A percentile compares a stretch with the other conserved stretches of the same genome.
Conservation (phyloP, 495 filamentous ascomycete genomes). For the Podospora pseudocomata region DNA sequence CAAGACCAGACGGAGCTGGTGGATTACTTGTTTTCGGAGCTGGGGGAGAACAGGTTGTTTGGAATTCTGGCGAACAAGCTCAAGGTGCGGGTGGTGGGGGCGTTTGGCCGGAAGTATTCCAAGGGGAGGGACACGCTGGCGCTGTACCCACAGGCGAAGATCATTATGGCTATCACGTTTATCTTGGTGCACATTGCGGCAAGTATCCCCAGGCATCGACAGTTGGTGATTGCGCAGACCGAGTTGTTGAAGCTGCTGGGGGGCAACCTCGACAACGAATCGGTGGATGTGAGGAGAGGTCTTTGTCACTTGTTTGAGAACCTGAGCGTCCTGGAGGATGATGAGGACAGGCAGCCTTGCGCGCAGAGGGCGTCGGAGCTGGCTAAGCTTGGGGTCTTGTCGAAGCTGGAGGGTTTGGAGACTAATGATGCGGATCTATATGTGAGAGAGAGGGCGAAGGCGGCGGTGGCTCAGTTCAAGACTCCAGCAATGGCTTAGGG, state of each 20-base stretch:
- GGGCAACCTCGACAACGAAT: constrained; percentile 66
- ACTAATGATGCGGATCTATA: constrained; percentile 72
- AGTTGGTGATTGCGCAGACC: constrained; percentile 55
- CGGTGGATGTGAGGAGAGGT: constrained; percentile 65
- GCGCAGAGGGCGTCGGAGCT: constrained; percentile 63
- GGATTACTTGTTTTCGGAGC: constrained; percentile 69
- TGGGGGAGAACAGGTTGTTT: constrained; percentile 75
- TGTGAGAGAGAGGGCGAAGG: constrained; percentile 78
- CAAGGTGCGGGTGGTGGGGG: constrained; percentile 50
- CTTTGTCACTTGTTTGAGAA: constrained; percentile 81
- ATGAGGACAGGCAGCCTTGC: constrained; percentile 57
- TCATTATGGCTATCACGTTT: constrained; percentile 69
- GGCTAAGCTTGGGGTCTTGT: constrained; percentile 64
- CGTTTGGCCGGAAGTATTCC: constrained; percentile 35
- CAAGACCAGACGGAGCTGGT: constrained; percentile 62
- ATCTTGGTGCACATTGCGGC: constrained; percentile 84
- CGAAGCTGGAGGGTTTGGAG: constrained; percentile 60
- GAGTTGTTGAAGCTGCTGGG: constrained; percentile 61
- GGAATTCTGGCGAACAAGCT: constrained; percentile 72
- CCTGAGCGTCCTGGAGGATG: constrained; percentile 72
- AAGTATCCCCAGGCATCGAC: constrained; percentile 68
- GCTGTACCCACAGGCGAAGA: constrained; percentile 61
- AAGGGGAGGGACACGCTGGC: constrained; percentile 37
- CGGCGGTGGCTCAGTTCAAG: constrained; percentile 66
- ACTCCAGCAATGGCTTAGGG: constrained; percentile 10